A percentile compares a stretch with the other conserved stretches of the same genome.
phyloP scores from a whole-genome alignment of 2,329 filamentous ascomycete species.

The Trichophyton equinum region DNA sequence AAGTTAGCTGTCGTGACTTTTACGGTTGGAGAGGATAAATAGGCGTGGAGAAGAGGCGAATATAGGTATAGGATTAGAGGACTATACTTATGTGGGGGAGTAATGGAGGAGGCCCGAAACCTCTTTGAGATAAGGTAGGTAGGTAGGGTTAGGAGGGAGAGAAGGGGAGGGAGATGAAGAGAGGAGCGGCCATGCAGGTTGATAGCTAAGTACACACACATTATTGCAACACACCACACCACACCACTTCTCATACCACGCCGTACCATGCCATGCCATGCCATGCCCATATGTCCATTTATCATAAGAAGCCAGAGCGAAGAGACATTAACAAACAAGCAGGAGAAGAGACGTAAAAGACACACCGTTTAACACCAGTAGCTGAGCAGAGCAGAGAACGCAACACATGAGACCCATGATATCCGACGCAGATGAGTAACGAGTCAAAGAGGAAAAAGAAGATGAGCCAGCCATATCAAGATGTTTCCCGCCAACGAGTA shows the following conservation, averaged over 20 bases:
- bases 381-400: neutral
- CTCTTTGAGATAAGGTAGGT: neutral
- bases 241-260: neutral
- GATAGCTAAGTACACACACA: neutral
- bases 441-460: neutral
- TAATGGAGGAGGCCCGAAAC: neutral
- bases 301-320: neutral
- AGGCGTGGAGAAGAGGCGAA: neutral
- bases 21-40: no score
- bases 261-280: neutral
- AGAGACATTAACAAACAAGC: neutral
- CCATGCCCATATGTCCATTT: neutral
- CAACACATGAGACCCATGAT: neutral
- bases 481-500: neutral
- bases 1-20: no score
- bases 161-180: neutral
- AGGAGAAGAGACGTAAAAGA: neutral
- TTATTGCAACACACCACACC: neutral
- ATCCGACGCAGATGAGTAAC: neutral
- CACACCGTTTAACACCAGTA: neutral
- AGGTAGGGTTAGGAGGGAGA: neutral
- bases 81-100: neutral
- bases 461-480: constrained; percentile 1
- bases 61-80: neutral
- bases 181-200: neutral